phyloP scores from a whole-genome alignment of 129 eudicot species.

The Scalesia atractyloides region DNA sequence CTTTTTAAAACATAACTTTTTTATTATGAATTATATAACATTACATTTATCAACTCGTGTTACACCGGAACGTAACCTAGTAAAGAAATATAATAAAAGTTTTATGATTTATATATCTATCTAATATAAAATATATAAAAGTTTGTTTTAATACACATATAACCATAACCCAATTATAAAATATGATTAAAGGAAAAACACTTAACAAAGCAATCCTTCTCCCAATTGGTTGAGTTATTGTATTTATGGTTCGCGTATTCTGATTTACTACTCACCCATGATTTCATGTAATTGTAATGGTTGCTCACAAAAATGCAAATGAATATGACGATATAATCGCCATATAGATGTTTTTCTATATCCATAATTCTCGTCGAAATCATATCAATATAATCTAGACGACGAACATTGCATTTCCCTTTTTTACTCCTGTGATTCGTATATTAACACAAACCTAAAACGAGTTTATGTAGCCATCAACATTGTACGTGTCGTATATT shows the following conservation, averaged over 20 bases:
- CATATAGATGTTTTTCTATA: slow-evolving; percentile 5
- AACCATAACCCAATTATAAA: no score
- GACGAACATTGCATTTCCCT: neutral
- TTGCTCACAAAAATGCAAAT: neutral
- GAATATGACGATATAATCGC: neutral
- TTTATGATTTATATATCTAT: no score
- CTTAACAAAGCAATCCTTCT: no score
- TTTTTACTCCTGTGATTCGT: neutral
- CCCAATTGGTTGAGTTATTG: no score
- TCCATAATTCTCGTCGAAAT: neutral
- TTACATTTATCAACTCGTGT: no score
- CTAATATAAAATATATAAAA: no score
- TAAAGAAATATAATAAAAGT: no score
- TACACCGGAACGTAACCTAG: no score
- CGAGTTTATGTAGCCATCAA: slow-evolving; percentile 50
- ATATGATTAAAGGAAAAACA: no score
- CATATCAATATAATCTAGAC: slow-evolving; percentile 1
- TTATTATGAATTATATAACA: no score
- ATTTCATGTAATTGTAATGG: neutral
- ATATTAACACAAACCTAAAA: slow-evolving; percentile 8
- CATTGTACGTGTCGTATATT: slow-evolving; percentile 46
- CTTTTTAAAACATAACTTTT: no score
- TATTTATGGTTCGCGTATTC: neutral
- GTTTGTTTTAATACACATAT: no score
- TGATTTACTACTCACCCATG: neutral